Conservation (phyloP, 2,329 filamentous ascomycete genomes). For the Nothopassalora personata region DNA sequence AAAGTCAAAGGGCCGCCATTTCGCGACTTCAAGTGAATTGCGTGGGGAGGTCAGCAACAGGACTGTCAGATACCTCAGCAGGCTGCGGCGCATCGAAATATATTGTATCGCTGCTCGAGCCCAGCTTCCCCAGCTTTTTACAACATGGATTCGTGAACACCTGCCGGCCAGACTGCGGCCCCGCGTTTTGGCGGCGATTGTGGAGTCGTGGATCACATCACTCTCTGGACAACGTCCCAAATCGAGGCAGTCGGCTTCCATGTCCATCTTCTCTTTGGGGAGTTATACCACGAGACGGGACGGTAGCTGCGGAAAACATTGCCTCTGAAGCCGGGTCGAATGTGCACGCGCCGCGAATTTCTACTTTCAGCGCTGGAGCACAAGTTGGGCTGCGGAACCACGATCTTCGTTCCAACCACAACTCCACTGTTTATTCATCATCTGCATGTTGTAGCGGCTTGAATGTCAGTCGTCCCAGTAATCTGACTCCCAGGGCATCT, state of each 20-base stretch:
- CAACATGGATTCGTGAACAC: background rate
- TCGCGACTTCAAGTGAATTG: slow-evolving; percentile 24
- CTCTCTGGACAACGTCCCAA: background rate
- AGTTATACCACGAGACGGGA: background rate
- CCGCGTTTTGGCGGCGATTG: background rate
- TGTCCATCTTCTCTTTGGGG: background rate
- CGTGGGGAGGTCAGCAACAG: background rate
- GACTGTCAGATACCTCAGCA: background rate
- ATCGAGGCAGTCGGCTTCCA: background rate
- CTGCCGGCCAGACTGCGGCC: background rate
- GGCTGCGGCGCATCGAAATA: too few relatives aligned
- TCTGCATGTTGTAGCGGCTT: background rate
- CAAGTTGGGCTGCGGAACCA: background rate
- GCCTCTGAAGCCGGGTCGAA: background rate
- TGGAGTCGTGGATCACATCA: background rate
- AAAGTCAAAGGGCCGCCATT: slow-evolving; percentile 40
- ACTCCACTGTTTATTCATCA: background rate
- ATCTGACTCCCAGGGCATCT: background rate
- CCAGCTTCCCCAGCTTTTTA: background rate
- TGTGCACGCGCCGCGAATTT: background rate
- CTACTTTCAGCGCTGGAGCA: background rate
- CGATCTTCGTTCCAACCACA: background rate
- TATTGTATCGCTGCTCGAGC: background rate
- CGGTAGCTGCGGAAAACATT: background rate
- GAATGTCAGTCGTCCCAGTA: background rate